Percentiles rank a stretch among this genome's conserved stretches.
Conservation (phyloP, 2,329 filamentous ascomycete genomes). For the Cercospora sojina region DNA sequence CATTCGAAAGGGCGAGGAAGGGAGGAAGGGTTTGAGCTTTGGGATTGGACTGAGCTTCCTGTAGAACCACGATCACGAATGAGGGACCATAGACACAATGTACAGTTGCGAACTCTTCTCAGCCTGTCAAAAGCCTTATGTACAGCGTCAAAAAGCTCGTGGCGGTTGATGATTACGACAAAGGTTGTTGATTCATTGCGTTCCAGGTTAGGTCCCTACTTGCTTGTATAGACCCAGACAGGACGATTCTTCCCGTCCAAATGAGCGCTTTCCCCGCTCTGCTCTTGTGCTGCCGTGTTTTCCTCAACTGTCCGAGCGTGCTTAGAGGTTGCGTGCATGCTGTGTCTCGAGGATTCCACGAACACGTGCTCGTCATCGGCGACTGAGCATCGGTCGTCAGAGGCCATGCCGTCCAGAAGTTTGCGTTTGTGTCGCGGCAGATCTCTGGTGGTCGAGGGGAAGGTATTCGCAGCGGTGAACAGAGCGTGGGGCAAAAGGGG, state of each 20-base stretch:
- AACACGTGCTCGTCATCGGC: neutral
- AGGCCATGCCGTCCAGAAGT: neutral
- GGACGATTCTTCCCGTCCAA: no score
- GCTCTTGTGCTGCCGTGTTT: neutral
- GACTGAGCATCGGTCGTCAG: neutral
- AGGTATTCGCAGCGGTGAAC: neutral
- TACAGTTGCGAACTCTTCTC: conserved; percentile 4
- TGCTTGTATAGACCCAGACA: no score
- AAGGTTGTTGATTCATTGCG: no score
- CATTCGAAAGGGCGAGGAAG: conserved; percentile 77
- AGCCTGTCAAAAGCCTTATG: neutral
- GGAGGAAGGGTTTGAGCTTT: conserved; percentile 86
- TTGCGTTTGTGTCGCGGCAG: neutral
- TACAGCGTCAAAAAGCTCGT: no score
- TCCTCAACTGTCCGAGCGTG: neutral
- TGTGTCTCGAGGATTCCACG: no score
- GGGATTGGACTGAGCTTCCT: conserved; percentile 97
- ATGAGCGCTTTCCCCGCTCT: no score
- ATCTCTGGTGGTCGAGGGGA: neutral
- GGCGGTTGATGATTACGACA: no score
- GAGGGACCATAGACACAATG: neutral
- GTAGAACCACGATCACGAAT: conserved; percentile 49
- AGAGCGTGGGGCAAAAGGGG: neutral
- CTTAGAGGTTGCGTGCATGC: neutral
- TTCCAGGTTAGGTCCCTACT: no score